These are phyloP conservation scores for Fragilaria crotonensis DNA, from an alignment of 108 stramenopile species.

Conservation along the genomic window DNA sequence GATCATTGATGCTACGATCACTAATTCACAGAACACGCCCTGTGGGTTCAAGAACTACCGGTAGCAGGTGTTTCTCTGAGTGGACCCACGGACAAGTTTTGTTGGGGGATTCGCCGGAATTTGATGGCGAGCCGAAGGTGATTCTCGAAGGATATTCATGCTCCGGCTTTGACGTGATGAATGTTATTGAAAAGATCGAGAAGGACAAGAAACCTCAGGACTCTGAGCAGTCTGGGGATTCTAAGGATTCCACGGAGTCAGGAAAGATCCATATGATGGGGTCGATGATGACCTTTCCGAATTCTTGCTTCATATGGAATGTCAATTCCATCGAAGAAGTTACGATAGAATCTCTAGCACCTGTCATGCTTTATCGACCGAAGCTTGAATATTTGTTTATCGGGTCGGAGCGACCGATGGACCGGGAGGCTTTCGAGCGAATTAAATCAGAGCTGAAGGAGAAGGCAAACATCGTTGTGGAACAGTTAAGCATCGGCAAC, in stretches of 20 bases:
- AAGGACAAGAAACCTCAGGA: conserved; percentile 20
- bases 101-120: conserved; percentile 38
- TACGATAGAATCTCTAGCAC: conserved; percentile 50
- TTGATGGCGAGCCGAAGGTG: conserved; percentile 34
- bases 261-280: conserved; percentile 61
- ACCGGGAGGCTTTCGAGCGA: conserved; percentile 32
- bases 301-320: conserved; percentile 65
- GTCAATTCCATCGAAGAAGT: conserved; percentile 28
- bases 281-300: conserved; percentile 54
- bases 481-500: conserved; percentile 54
- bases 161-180: conserved; percentile 63
- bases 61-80: conserved; percentile 9
- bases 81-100: conserved; percentile 56
- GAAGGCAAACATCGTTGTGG: conserved; percentile 41
- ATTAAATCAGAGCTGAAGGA: conserved; percentile 32
- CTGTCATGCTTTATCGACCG: conserved; percentile 38
- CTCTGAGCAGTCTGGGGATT: no score
- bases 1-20: no score
- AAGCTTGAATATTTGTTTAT: conserved; percentile 65
- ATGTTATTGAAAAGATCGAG: conserved; percentile 38
- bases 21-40: no score
- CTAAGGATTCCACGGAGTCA: conserved; percentile 6
- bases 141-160: conserved; percentile 34
- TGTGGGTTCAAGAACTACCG: no score
- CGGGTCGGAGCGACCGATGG: conserved; percentile 41